Conservation (phyloP, 2,329 filamentous ascomycete species). For the Paracoccidioides lutzii region DNA sequence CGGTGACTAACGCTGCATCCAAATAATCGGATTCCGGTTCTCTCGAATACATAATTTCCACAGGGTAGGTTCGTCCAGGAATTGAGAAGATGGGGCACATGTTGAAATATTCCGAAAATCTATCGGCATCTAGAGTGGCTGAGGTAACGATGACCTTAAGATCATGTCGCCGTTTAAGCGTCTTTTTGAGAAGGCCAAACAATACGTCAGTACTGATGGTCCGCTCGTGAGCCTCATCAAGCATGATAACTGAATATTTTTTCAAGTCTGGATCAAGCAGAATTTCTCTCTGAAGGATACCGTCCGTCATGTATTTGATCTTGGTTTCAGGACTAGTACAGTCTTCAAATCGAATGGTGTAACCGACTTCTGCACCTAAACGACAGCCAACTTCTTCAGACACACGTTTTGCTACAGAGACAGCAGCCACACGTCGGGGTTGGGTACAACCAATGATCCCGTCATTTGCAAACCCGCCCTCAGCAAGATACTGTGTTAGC, state of each 20-base stretch:
- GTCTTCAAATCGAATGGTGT: conserved; percentile 96
- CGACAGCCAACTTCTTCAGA: conserved; percentile 88
- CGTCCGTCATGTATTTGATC: conserved; percentile 99
- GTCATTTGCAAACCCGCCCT: conserved; percentile 75
- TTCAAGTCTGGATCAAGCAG: conserved; percentile 79
- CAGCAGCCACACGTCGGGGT: conserved; percentile 88
- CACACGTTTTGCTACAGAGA: conserved; percentile 95
- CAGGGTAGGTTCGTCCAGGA: conserved; percentile 85
- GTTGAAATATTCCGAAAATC: conserved; percentile 94
- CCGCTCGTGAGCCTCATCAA: conserved; percentile 95
- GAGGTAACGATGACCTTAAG: conserved; percentile 94
- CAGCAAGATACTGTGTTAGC: conserved; percentile 85
- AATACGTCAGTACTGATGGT: conserved; percentile 93
- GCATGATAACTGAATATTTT: conserved; percentile 91
- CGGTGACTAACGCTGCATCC: conserved; percentile 83
- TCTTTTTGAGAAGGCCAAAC: conserved; percentile 89
- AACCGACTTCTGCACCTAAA: conserved; percentile 85
- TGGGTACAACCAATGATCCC: conserved; percentile 95
- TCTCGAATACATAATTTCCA: conserved; percentile 87
- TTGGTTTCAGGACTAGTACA: conserved; percentile 74
- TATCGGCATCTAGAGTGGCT: conserved; percentile 90
- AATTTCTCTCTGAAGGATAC: conserved; percentile 93
- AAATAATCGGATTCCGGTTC: conserved; percentile 95
- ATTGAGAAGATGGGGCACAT: conserved; percentile 94
- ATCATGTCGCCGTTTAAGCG: conserved; percentile 69